A percentile compares a stretch with the other conserved stretches of the same genome.
phyloP scores from a whole-genome alignment of 225 moss, liverwort and hornwort species.

The Pleurozium schreberi region DNA sequence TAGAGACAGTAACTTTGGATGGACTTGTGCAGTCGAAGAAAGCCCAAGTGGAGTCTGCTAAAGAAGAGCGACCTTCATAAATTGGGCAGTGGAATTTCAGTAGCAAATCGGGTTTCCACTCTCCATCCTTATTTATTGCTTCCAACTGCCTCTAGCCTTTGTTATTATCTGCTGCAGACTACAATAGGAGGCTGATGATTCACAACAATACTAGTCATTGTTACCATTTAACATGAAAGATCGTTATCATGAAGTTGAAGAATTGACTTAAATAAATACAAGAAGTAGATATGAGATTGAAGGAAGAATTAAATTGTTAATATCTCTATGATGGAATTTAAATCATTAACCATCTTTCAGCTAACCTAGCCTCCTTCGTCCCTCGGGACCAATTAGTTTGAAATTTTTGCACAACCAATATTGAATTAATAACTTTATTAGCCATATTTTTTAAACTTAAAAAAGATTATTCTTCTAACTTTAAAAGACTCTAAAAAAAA shows the following conservation, averaged over 20 bases:
- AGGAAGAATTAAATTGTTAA: too few relatives aligned
- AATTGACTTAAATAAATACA: too few relatives aligned
- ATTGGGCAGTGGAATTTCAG: not conserved
- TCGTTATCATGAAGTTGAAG: not conserved
- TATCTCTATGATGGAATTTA: too few relatives aligned
- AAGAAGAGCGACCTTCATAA: not conserved
- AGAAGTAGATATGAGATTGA: too few relatives aligned
- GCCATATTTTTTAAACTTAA: too few relatives aligned
- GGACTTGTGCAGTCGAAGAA: constrained; percentile 59
- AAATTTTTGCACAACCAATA: not conserved
- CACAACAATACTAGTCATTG: not conserved
- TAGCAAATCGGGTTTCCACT: not conserved
- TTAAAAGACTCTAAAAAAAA: too few relatives aligned
- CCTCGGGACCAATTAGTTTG: too few relatives aligned
- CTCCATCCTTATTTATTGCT: not conserved
- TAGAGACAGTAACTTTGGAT: constrained; percentile 62
- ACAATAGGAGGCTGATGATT: not conserved
- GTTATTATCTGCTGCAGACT: not conserved
- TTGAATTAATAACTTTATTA: not conserved
- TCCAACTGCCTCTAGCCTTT: not conserved
- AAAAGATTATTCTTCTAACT: too few relatives aligned
- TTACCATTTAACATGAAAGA: not conserved
- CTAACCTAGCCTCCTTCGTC: too few relatives aligned
- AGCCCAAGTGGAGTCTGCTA: constrained; percentile 24
- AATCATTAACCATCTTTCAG: too few relatives aligned